Conservation (phyloP, 306 rosid genomes). For the Vigna hirtella region DNA sequence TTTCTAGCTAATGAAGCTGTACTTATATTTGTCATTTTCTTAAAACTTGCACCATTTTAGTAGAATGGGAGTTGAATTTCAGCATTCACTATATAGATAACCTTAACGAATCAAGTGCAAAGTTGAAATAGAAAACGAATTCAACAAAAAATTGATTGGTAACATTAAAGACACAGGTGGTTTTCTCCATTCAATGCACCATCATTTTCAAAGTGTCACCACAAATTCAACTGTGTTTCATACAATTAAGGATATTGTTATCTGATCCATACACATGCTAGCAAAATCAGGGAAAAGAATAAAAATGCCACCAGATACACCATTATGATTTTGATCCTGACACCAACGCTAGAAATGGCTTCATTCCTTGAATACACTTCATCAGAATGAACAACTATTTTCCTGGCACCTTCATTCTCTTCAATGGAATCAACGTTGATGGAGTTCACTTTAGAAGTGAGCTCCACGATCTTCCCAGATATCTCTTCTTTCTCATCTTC, state of each 20-base stretch:
- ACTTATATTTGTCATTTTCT: too few species aligned
- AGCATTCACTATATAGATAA: too few species aligned
- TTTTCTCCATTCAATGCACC: not conserved
- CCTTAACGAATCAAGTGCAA: too few species aligned
- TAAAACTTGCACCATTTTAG: too few species aligned
- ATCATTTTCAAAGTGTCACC: not conserved
- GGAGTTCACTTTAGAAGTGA: constrained; percentile 17
- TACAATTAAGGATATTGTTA: not conserved
- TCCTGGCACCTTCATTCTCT: constrained; percentile 18
- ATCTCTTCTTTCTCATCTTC: constrained; percentile 26
- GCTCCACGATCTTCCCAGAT: constrained; percentile 9
- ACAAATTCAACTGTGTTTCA: not conserved
- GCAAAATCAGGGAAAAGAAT: constrained; percentile 32
- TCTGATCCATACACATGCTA: constrained; percentile 33
- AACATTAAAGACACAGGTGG: too few species aligned
- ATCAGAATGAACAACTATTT: constrained; percentile 4
- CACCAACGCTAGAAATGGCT: not conserved
- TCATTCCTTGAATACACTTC: not conserved
- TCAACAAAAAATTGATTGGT: too few species aligned
- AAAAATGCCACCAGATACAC: constrained; percentile 35
- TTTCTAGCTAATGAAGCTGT: too few species aligned
- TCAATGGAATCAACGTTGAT: not conserved
- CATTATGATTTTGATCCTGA: constrained; percentile 20
- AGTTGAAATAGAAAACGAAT: too few species aligned
- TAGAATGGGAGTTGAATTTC: too few species aligned